Conservation (phyloP, 192 early-diverging fungal species). For the Gryganskiella cystojenkinii region DNA sequence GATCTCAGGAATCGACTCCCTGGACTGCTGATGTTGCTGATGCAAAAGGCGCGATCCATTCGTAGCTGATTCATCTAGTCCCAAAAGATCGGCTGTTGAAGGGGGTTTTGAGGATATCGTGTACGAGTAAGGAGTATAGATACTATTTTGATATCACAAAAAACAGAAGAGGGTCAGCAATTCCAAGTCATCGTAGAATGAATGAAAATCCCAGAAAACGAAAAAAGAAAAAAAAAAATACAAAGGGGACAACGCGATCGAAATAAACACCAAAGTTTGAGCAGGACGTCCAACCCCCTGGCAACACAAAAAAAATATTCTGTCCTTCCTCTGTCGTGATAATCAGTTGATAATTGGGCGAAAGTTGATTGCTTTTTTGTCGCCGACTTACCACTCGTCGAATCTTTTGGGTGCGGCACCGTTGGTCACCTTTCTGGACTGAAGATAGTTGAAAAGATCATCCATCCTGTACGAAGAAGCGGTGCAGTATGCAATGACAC, state of each 20-base stretch:
- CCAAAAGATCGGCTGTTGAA: slow-evolving; percentile 51
- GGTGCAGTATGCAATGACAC: slow-evolving; percentile 89
- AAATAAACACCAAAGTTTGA: too few species aligned
- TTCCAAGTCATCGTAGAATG: not conserved
- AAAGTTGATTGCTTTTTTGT: not conserved
- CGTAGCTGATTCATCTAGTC: slow-evolving; percentile 31
- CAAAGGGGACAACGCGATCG: too few species aligned
- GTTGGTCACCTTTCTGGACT: slow-evolving; percentile 69
- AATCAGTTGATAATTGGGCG: not conserved
- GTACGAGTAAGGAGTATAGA: slow-evolving; percentile 67
- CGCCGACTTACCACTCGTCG: slow-evolving; percentile 76
- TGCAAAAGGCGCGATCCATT: slow-evolving; percentile 25
- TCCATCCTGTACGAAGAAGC: slow-evolving; percentile 83
- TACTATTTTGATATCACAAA: slow-evolving; percentile 51
- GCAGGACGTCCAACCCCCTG: too few species aligned
- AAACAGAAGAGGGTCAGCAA: not conserved
- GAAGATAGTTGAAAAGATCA: slow-evolving; percentile 79
- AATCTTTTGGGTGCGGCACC: slow-evolving; percentile 78
- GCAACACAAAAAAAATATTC: not conserved
- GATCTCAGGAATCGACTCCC: slow-evolving; percentile 66
- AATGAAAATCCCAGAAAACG: too few species aligned
- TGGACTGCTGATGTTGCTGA: slow-evolving; percentile 24
- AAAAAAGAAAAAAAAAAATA: not conserved
- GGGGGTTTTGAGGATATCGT: slow-evolving; percentile 55
- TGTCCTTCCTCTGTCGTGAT: not conserved